These are phyloP conservation scores for Epichloe brachyelytri DNA, from an alignment of 2,329 filamentous ascomycete species.

Conservation along the genomic window DNA sequence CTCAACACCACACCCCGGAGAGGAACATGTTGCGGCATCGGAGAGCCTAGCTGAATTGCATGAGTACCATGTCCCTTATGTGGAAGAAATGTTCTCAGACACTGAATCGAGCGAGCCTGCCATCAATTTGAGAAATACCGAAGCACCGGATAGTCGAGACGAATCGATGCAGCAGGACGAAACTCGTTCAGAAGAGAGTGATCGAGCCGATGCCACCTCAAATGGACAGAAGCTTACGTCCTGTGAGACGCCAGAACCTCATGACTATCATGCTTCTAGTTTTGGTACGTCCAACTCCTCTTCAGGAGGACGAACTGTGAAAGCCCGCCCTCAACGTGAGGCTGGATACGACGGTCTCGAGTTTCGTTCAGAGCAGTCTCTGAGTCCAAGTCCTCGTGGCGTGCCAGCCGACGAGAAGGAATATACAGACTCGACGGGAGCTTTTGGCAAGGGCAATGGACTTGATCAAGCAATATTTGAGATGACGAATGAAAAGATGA, in stretches of 20 bases:
- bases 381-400: background rate
- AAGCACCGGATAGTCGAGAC: background rate
- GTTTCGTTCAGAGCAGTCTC: background rate
- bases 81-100: slow-evolving; percentile 6
- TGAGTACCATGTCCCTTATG: slow-evolving; percentile 9
- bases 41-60: background rate
- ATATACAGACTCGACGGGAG: background rate
- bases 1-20: slow-evolving; percentile 2
- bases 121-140: background rate
- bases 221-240: background rate
- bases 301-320: background rate
- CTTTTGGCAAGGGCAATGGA: background rate
- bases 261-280: background rate
- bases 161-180: background rate
- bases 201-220: background rate
- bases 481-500: background rate
- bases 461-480: background rate
- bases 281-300: background rate
- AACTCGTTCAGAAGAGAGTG: background rate
- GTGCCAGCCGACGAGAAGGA: background rate
- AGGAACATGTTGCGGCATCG: background rate
- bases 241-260: background rate
- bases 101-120: background rate
- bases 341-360: background rate
- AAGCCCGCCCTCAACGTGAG: background rate